These are phyloP conservation scores for Schwanniomyces polymorphus DNA, from an alignment of 805 yeast genomes.

Conservation along the genomic window DNA sequence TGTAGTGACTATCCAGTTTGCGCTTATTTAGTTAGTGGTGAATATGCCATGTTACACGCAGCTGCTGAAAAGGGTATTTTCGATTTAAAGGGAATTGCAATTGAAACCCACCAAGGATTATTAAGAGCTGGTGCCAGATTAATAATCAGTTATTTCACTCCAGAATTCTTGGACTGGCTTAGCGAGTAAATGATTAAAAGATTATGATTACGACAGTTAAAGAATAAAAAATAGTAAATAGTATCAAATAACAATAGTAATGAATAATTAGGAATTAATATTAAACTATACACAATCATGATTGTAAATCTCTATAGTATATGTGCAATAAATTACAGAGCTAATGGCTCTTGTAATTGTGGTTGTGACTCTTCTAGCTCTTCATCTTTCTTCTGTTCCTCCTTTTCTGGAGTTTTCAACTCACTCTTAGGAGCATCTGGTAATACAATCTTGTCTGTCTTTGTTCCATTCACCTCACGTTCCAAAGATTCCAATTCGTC, in stretches of 20 bases:
- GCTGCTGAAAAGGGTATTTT: slow-evolving; percentile 95
- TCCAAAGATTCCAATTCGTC: slow-evolving; percentile 58
- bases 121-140: slow-evolving; percentile 95
- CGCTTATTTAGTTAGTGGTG: slow-evolving; percentile 96
- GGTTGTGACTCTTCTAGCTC: neutral
- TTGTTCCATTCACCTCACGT: slow-evolving; percentile 34
- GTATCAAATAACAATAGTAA: neutral
- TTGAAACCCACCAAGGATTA: slow-evolving; percentile 88
- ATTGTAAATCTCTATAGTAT: neutral
- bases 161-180: slow-evolving; percentile 94
- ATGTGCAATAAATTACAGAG: neutral
- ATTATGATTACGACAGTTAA: neutral
- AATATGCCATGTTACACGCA: slow-evolving; percentile 96
- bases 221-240: neutral
- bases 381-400: neutral
- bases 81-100: slow-evolving; percentile 78
- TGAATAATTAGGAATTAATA: neutral
- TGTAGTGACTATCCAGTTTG: slow-evolving; percentile 86
- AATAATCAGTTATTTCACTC: slow-evolving; percentile 90
- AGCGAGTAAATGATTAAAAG: slow-evolving; percentile 12
- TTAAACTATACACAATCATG: neutral
- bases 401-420: neutral
- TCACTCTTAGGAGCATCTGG: neutral
- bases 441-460: neutral
- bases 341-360: slow-evolving; percentile 1